phyloP scores from a whole-genome alignment of 345 rosid genomes.

The Brassica juncea region DNA sequence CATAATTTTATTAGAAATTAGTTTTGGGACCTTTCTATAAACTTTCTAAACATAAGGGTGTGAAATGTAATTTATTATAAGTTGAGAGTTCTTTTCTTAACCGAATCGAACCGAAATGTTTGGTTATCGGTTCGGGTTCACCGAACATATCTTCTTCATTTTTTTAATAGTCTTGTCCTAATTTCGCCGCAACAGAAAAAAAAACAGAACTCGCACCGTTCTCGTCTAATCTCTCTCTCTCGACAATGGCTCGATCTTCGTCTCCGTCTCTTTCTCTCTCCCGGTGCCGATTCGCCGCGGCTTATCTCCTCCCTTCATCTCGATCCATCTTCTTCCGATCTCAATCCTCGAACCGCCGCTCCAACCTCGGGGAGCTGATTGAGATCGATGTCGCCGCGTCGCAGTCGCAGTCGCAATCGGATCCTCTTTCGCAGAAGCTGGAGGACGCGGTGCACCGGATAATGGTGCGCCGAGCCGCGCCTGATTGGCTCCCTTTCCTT shows the following conservation, averaged over 20 bases:
- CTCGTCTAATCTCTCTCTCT: neutral
- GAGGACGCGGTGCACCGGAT: conserved; percentile 93
- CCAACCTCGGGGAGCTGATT: conserved; percentile 33
- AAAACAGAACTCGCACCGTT: conserved; percentile 12
- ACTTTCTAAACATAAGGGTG: neutral
- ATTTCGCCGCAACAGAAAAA: conserved; percentile 4
- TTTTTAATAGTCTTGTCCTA: conserved; percentile 1
- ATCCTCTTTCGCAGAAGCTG: conserved; percentile 68
- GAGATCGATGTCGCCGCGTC: conserved; percentile 37
- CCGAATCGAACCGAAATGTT: neutral
- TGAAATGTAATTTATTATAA: conserved; percentile 1
- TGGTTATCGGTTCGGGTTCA: neutral
- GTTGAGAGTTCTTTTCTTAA: neutral
- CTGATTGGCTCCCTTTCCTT: conserved; percentile 95
- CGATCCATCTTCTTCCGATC: conserved; percentile 41
- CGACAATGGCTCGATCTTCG: conserved; percentile 34
- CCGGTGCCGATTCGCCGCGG: conserved; percentile 11
- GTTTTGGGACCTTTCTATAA: conserved; percentile 8
- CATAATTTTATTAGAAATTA: neutral
- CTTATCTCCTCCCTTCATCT: conserved; percentile 33
- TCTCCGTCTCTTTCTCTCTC: conserved; percentile 31
- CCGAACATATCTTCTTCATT: neutral
- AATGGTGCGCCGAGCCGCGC: conserved; percentile 87
- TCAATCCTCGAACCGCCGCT: conserved; percentile 48
- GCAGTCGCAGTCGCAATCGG: conserved; percentile 42